Evolutionary conservation across 2,329 filamentous ascomycete genomes (phyloP).

Genomic region (Pseudogymnoascus sp.): DNA sequence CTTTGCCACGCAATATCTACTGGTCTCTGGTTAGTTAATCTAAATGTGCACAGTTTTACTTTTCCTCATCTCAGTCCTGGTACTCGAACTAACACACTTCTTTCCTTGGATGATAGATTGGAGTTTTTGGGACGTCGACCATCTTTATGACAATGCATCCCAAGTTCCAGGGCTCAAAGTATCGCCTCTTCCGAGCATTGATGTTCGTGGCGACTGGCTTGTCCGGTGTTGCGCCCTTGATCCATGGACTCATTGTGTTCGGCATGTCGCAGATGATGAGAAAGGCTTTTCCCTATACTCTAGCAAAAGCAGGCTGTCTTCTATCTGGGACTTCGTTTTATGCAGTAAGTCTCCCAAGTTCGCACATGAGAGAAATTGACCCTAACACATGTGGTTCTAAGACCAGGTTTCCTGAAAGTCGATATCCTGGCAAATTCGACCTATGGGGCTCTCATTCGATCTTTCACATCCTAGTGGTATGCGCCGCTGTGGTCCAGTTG

Average conservation of each 20-base stretch:
- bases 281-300: slow-evolving; percentile 18
- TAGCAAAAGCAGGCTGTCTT: slow-evolving; percentile 12
- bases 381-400: background rate
- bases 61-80: background rate
- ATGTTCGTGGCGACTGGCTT: slow-evolving; percentile 22
- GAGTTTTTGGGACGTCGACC: background rate
- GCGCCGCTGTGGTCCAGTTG: slow-evolving; percentile 16
- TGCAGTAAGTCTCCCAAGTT: background rate
- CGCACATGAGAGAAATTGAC: background rate
- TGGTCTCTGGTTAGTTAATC: slow-evolving; percentile 25
- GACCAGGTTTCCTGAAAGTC: slow-evolving; percentile 17
- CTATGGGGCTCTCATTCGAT: slow-evolving; percentile 21
- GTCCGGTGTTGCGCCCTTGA: slow-evolving; percentile 23
- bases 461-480: slow-evolving; percentile 21
- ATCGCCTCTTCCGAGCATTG: slow-evolving; percentile 19
- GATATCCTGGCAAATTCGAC: slow-evolving; percentile 20
- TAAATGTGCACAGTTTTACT: background rate
- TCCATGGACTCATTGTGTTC: slow-evolving; percentile 20
- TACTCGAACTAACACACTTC: slow-evolving; percentile 28
- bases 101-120: slow-evolving; percentile 20
- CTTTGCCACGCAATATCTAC: slow-evolving; percentile 22
- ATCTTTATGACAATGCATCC: slow-evolving; percentile 26
- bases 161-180: slow-evolving; percentile 17
- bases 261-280: slow-evolving; percentile 14
- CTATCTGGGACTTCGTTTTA: slow-evolving; percentile 9